A percentile compares a stretch with the other conserved stretches of the same genome.
Evolutionary conservation across 1,284 basidiomycete genomes (phyloP).

Genomic region (Puccinia coronata): DNA sequence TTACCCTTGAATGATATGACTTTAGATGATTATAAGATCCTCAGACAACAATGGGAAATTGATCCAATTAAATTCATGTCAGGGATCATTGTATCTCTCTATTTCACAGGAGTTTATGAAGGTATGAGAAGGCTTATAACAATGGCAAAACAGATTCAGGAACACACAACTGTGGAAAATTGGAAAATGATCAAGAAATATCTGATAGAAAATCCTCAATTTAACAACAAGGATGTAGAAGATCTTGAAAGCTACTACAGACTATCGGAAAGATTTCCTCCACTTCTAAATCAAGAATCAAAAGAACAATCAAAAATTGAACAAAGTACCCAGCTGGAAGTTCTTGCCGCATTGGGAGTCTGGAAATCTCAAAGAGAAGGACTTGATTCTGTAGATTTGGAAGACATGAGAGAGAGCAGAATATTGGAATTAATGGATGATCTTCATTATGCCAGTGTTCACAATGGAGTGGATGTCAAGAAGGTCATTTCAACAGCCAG

Average conservation of each 20-base stretch:
- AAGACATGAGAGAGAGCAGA: background rate
- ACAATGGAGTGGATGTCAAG: background rate
- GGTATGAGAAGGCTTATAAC: background rate
- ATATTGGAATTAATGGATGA: background rate
- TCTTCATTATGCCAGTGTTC: background rate
- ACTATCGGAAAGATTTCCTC: background rate
- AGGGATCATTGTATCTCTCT: background rate
- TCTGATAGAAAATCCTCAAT: background rate
- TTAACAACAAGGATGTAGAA: background rate
- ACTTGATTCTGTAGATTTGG: background rate
- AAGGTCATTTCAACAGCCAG: background rate
- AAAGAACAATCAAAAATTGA: background rate
- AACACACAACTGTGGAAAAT: background rate
- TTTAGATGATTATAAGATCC: background rate
- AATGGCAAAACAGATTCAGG: background rate
- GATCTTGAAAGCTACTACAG: background rate
- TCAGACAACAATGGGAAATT: background rate
- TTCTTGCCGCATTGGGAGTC: background rate
- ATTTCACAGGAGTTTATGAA: background rate
- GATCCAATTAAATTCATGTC: background rate
- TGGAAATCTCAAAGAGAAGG: background rate
- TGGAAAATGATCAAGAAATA: background rate
- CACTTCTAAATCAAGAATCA: background rate
- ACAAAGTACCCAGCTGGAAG: background rate
- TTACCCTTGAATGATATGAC: background rate